phyloP scores from a whole-genome alignment of 108 stramenopile genomes.

The Schizochytrium sp. region DNA sequence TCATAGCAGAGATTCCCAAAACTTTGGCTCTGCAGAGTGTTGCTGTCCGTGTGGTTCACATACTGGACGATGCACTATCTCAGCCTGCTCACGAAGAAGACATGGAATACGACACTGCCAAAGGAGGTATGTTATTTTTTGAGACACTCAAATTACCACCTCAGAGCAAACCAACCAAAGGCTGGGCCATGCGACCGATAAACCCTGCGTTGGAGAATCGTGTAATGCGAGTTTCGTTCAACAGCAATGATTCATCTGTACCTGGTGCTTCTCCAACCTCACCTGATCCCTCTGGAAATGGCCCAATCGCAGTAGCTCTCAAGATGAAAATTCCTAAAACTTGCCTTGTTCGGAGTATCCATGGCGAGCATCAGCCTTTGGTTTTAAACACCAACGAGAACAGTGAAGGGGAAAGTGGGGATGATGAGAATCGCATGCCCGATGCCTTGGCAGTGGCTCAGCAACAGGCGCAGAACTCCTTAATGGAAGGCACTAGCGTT shows the following conservation, averaged over 20 bases:
- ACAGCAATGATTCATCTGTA: neutral
- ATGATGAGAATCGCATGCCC: constrained; percentile 18
- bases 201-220: constrained; percentile 15
- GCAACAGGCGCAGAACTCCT: constrained; percentile 29
- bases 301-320: constrained; percentile 34
- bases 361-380: neutral
- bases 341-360: neutral
- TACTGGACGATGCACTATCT: neutral
- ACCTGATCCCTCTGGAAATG: neutral
- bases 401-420: neutral
- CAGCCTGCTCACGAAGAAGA: neutral
- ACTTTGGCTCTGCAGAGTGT: constrained; percentile 53
- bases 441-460: constrained; percentile 22
- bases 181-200: constrained; percentile 53
- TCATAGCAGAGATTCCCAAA: constrained; percentile 39
- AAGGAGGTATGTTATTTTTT: constrained; percentile 41
- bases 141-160: constrained; percentile 54
- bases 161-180: neutral
- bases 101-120: neutral
- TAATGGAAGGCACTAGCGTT: neutral
- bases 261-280: neutral
- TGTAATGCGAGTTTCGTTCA: constrained; percentile 1
- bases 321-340: constrained; percentile 7
- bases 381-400: neutral
- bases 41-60: constrained; percentile 23